Conservation (phyloP, 1,284 basidiomycete genomes). For the Coniferiporia weirii region DNA sequence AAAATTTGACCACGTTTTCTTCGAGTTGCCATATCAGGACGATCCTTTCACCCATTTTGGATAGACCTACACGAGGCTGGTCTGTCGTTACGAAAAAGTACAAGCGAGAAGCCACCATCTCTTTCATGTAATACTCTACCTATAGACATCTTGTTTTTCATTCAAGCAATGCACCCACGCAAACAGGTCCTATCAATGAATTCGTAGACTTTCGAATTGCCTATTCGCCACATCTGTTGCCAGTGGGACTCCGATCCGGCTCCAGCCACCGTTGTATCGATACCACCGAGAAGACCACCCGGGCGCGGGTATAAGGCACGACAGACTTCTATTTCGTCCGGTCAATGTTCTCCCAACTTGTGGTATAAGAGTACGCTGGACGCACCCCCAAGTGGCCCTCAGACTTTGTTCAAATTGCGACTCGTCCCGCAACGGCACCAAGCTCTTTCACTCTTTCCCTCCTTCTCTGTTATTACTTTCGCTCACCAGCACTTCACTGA, state of each 20-base stretch:
- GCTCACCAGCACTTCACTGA: neutral
- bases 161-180: neutral
- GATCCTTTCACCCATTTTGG: slow-evolving; percentile 5
- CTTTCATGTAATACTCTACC: slow-evolving; percentile 4
- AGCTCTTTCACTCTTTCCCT: neutral
- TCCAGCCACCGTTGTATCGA: neutral
- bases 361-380: slow-evolving; percentile 6
- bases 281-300: neutral
- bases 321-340: neutral
- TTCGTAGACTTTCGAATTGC: neutral
- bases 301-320: neutral
- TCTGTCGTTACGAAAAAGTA: slow-evolving; percentile 8
- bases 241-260: neutral
- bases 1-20: neutral
- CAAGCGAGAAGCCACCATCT: neutral
- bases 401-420: slow-evolving; percentile 4
- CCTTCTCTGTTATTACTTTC: neutral
- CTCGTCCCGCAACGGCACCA: neutral
- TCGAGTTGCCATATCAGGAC: slow-evolving; percentile 4
- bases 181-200: neutral
- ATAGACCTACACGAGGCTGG: neutral
- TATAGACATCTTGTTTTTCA: slow-evolving; percentile 10
- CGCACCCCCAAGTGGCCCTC: neutral
- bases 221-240: neutral
- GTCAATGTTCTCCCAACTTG: neutral